Evolutionary conservation across 345 rosid genomes (phyloP).

Genomic region (Geranium rotundifolium): DNA sequence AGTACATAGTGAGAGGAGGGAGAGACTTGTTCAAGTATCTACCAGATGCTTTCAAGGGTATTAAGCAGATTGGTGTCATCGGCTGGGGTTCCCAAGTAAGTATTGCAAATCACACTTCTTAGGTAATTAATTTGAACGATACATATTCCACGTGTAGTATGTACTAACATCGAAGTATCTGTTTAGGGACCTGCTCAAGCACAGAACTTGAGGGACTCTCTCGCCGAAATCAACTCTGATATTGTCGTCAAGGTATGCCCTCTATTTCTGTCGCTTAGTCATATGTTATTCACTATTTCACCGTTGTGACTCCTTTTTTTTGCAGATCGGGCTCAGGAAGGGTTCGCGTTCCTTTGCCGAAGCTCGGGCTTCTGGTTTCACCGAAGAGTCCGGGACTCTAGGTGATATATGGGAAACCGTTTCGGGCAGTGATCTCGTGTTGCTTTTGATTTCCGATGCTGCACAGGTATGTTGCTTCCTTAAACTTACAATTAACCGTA

Average conservation of each 20-base stretch:
- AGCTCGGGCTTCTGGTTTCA: conserved; percentile 83
- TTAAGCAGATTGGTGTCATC: conserved; percentile 86
- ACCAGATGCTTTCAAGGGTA: conserved; percentile 76
- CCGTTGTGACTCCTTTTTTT: neutral
- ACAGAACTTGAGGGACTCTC: conserved; percentile 85
- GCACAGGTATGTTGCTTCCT: conserved; percentile 48
- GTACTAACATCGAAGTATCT: neutral
- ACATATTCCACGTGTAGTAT: neutral
- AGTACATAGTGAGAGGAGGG: conserved; percentile 97
- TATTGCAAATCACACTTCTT: neutral
- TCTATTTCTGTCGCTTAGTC: neutral
- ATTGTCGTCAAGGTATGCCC: conserved; percentile 52
- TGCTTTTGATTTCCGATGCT: conserved; percentile 84
- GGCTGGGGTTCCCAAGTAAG: conserved; percentile 95
- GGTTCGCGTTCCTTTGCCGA: conserved; percentile 80
- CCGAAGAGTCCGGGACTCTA: conserved; percentile 73
- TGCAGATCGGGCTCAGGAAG: conserved; percentile 77
- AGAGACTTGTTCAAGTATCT: conserved; percentile 75
- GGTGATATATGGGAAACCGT: conserved; percentile 90
- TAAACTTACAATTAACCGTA: neutral
- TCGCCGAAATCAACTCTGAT: conserved; percentile 71
- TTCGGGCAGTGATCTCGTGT: conserved; percentile 78
- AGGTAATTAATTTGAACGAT: no score
- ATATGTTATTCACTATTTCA: neutral
- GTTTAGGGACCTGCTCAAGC: conserved; percentile 92